These are phyloP conservation scores for Penicillium sp. DNA, from an alignment of 2,329 filamentous ascomycete species.

Conservation along the genomic window DNA sequence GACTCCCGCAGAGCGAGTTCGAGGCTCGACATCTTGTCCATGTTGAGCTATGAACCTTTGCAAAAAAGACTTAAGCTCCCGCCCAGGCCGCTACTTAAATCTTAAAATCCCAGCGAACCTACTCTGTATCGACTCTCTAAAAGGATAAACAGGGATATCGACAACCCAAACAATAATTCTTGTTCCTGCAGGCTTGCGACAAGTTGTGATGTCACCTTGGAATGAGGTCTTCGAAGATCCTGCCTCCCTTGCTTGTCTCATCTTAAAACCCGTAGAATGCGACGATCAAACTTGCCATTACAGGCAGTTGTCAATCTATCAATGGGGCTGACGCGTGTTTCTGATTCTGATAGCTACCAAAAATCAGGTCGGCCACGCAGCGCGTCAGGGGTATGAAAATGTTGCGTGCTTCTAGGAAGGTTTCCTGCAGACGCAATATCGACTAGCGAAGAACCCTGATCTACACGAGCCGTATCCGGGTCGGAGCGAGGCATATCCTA, in stretches of 20 bases:
- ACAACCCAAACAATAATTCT: not conserved
- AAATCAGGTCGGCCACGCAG: not conserved
- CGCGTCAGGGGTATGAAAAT: not conserved
- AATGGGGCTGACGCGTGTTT: not conserved
- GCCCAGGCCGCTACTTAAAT: not conserved
- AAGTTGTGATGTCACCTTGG: not conserved
- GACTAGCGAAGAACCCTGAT: not conserved
- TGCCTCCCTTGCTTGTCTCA: not conserved
- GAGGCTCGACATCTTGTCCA: not conserved
- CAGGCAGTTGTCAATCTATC: not conserved
- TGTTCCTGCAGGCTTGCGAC: not conserved
- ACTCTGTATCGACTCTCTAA: not conserved
- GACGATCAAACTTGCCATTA: not conserved
- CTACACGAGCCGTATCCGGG: not conserved
- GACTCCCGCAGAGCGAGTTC: not conserved
- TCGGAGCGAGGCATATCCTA: not conserved
- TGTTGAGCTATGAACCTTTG: not conserved
- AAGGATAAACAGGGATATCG: not conserved
- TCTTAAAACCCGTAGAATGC: not conserved
- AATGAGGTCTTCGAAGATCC: not conserved
- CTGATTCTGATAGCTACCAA: not conserved
- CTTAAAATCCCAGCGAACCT: not conserved
- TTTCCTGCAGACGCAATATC: not conserved
- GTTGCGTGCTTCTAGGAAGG: not conserved
- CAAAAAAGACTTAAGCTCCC: not conserved